Percentiles rank a stretch among this genome's conserved stretches.
These are phyloP conservation scores for Pneumocystis jirovecii DNA, from an alignment of 1,139 yeast genomes.

Conservation along the genomic window DNA sequence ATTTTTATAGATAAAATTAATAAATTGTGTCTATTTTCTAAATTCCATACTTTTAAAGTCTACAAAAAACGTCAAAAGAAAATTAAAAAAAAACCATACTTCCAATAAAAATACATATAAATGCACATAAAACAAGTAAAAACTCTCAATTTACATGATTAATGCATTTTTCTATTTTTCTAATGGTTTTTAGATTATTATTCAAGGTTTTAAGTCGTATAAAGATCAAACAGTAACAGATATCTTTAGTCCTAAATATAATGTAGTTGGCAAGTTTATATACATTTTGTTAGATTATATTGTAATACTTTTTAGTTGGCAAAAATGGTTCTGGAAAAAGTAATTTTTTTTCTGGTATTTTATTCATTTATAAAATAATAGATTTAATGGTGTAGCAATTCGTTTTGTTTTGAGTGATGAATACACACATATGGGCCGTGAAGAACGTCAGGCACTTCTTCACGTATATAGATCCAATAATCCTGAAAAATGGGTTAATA, in stretches of 20 bases:
- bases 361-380: background rate
- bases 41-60: background rate
- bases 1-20: background rate
- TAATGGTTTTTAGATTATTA: conserved; percentile 33
- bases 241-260: conserved; percentile 61
- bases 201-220: conserved; percentile 92
- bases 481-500: background rate
- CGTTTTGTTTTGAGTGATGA: conserved; percentile 87
- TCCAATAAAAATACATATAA: background rate
- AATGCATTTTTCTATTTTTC: background rate
- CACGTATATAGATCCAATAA: conserved; percentile 35
- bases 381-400: conserved; percentile 37
- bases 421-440: conserved; percentile 72
- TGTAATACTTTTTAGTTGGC: conserved; percentile 35
- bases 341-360: conserved; percentile 58
- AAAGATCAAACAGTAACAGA: conserved; percentile 71
- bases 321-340: conserved; percentile 95
- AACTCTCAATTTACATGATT: background rate
- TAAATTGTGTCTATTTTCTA: background rate
- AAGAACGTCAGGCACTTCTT: conserved; percentile 74
- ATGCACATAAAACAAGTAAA: conserved; percentile 17
- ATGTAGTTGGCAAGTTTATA: conserved; percentile 45
- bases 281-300: conserved; percentile 2
- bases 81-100: background rate
- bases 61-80: background rate